Conservation (phyloP, 2,329 filamentous ascomycete genomes). For the Atkinsonella texensis region DNA sequence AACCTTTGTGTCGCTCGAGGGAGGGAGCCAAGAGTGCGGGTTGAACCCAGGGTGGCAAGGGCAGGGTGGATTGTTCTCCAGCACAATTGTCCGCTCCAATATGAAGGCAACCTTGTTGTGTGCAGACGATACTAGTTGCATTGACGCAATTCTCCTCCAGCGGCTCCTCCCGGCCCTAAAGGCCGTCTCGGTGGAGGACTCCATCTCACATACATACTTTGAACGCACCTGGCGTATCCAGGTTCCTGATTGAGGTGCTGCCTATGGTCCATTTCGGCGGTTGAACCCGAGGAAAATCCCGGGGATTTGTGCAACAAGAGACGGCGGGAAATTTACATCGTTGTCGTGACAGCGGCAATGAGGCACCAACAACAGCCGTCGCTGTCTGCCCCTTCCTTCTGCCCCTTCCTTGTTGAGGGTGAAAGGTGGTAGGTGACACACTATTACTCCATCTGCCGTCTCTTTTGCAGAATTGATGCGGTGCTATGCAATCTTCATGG, state of each 20-base stretch:
- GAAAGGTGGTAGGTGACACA: neutral
- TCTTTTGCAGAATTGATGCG: conserved; percentile 1
- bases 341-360: neutral
- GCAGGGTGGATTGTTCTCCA: neutral
- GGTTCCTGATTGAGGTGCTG: neutral
- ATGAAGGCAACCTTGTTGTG: too few relatives aligned
- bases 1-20: too few relatives aligned
- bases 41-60: neutral
- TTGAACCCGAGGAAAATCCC: neutral
- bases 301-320: neutral
- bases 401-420: too few relatives aligned
- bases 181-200: neutral
- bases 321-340: neutral
- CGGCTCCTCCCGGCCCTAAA: neutral
- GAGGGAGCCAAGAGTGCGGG: too few relatives aligned
- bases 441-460: neutral
- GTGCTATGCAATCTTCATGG: neutral
- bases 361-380: neutral
- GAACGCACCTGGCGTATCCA: neutral
- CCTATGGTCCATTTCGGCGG: neutral
- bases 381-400: neutral
- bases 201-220: neutral
- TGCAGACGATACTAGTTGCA: neutral
- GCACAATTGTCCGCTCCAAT: neutral
- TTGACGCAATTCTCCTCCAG: neutral